Base-by-base conservation (phyloP, 2,329 filamentous ascomycete genomes). In the Sclerotinia subarctica region DNA sequence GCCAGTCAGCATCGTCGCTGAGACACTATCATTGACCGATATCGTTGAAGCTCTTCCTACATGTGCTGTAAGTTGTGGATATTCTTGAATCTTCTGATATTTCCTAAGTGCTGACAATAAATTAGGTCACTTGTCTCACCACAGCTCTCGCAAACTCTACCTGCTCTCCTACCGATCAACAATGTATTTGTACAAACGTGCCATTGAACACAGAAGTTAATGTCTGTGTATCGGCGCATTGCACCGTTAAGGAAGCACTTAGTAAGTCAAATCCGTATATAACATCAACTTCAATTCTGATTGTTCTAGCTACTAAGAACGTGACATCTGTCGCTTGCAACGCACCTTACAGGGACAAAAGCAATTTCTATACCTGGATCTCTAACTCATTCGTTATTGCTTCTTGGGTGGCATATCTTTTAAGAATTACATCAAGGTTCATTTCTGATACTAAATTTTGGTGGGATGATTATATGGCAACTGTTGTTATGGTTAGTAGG, bases 161-260 rank as follows among this genome's bases (percentile, higher is more conserved):
- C 5, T 66, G 64, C 26, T 38, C 64, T 15, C 54, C 32, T 32
- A 66, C 64, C 15, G 64, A 66, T 52, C 35, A 60, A 26, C 54
- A 47, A 60, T 66, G 64, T 38, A 66, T 66, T 32, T 66, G 64
- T 15, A 60, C 64, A 17, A 66, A 66, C 15, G 32, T 52, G 19
- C 64, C 53, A 15, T 5, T 60, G 15, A 52, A 60, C 7, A 7
- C 35, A 21, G n/a, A 46, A 26, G 2, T 66, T 11, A 44, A 66
- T 3, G 42, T 21, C 3, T 66, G 64, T 60, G 54, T 60, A 51
- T n/a, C n/a, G 54, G 5, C 8, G n/a, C 8, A 13, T 26, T 66
- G 64, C 21, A 60, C 64, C 10, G 26, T 66, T 3, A 66, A 66
- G n/a, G 46, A 66, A 52, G 6, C 46, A 51, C 38, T 66, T 32